phyloP scores from a whole-genome alignment of 495 filamentous ascomycete genomes.

The Staphylotrichum tortipilum region DNA sequence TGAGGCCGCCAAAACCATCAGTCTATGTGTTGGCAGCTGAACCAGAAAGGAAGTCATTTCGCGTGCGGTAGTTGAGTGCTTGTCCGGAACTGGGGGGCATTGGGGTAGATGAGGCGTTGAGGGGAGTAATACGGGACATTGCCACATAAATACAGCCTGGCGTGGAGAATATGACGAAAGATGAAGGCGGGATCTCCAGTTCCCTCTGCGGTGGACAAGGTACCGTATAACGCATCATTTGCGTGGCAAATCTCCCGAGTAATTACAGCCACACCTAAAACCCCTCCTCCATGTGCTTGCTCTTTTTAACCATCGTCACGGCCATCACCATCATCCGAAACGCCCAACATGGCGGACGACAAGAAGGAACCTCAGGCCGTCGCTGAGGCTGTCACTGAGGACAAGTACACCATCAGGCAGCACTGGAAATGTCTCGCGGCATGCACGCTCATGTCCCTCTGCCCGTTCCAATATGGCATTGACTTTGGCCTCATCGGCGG shows the following conservation, averaged over 20 bases:
- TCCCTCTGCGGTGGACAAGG: too few species aligned
- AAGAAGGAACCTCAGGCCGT: not conserved
- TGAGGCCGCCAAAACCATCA: too few species aligned
- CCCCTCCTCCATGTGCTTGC: too few species aligned
- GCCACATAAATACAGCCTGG: not conserved
- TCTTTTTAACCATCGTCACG: too few species aligned
- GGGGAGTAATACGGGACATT: not conserved
- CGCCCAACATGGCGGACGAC: not conserved
- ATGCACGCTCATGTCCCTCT: conserved; percentile 41
- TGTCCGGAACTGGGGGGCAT: not conserved
- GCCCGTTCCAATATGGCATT: conserved; percentile 54
- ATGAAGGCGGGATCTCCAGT: too few species aligned
- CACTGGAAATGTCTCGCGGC: conserved; percentile 37
- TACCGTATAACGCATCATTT: too few species aligned
- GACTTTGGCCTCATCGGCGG: conserved; percentile 56
- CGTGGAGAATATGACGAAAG: too few species aligned
- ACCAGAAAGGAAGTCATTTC: not conserved
- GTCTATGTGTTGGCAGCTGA: not conserved
- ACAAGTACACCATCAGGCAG: conserved; percentile 15
- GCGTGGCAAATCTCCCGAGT: too few species aligned
- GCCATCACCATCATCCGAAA: too few species aligned
- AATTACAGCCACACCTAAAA: too few species aligned
- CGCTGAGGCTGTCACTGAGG: not conserved
- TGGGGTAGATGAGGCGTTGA: not conserved
- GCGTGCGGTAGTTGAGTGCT: not conserved